These are phyloP conservation scores for Picea sitchensis DNA, from an alignment of 75 land plant genomes.

Conservation along the genomic window DNA sequence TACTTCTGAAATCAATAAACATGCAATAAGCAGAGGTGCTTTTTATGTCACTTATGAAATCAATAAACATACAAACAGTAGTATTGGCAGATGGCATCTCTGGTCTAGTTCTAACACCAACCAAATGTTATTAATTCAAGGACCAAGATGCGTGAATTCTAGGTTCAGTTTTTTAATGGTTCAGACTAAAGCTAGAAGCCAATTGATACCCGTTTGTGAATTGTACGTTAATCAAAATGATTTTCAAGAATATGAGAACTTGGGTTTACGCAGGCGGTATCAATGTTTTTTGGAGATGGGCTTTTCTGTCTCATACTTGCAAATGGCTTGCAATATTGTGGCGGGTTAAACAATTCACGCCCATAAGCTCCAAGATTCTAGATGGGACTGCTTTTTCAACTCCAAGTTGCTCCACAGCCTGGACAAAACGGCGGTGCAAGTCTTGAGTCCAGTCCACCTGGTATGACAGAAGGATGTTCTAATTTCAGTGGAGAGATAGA, in stretches of 20 bases:
- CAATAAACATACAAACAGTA: not conserved
- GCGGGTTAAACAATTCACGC: slow-evolving; percentile 76
- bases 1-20: slow-evolving; percentile 52
- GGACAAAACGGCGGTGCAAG: slow-evolving; percentile 72
- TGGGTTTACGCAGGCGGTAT: not conserved
- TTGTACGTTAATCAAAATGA: not conserved
- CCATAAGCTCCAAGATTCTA: slow-evolving; percentile 81
- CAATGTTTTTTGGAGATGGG: slow-evolving; percentile 14
- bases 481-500: not conserved
- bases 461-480: not conserved
- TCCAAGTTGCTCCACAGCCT: slow-evolving; percentile 88
- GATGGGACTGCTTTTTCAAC: slow-evolving; percentile 87
- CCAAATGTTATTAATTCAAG: not conserved
- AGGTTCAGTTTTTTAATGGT: not conserved
- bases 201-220: not conserved
- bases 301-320: slow-evolving; percentile 48
- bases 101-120: not conserved
- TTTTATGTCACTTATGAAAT: slow-evolving; percentile 74
- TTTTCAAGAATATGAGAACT: not conserved
- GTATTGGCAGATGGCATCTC: not conserved
- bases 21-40: slow-evolving; percentile 24
- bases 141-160: not conserved
- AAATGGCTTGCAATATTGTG: slow-evolving; percentile 87
- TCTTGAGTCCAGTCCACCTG: slow-evolving; percentile 93
- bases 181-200: not conserved